phyloP scores from a whole-genome alignment of 768 basidiomycete genomes.

The Tylopilus vinaceipallidus region DNA sequence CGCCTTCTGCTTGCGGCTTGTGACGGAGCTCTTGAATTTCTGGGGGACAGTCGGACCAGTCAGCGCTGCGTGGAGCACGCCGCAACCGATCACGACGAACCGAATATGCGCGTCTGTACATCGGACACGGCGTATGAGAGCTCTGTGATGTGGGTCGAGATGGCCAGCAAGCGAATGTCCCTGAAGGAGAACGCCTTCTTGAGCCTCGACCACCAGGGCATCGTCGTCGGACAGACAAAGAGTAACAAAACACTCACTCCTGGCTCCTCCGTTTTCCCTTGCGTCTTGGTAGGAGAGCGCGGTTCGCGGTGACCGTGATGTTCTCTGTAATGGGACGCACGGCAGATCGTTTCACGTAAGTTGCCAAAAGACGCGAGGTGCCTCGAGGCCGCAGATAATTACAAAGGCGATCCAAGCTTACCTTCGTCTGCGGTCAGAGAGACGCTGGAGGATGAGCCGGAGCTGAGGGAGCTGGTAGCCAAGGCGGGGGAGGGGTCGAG shows the following conservation, averaged over 20 bases:
- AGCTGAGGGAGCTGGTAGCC: conserved; percentile 20
- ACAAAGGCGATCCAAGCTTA: conserved; percentile 32
- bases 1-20: conserved; percentile 65
- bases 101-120: conserved; percentile 89
- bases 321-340: conserved; percentile 52
- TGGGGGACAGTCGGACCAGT: conserved; percentile 30
- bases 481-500: conserved; percentile 29
- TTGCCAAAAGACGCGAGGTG: conserved; percentile 26
- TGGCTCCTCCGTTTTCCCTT: conserved; percentile 57
- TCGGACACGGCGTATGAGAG: conserved; percentile 84
- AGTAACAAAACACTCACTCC: conserved; percentile 54
- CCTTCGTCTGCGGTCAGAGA: conserved; percentile 67
- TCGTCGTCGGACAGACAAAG: conserved; percentile 17
- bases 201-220: conserved; percentile 26
- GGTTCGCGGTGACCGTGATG: conserved; percentile 63
- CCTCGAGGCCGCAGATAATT: conserved; percentile 22
- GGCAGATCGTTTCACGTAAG: conserved; percentile 35
- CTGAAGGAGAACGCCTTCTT: conserved; percentile 40
- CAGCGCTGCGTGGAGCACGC: conserved; percentile 7
- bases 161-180: conserved; percentile 71
- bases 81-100: conserved; percentile 37
- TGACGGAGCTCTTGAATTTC: conserved; percentile 94
- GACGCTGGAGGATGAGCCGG: conserved; percentile 45
- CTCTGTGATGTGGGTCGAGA: conserved; percentile 86
- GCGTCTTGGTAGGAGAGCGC: conserved; percentile 39